Evolutionary conservation across 2,329 filamentous ascomycete genomes (phyloP).

Genomic region (Venturia pyrina): DNA sequence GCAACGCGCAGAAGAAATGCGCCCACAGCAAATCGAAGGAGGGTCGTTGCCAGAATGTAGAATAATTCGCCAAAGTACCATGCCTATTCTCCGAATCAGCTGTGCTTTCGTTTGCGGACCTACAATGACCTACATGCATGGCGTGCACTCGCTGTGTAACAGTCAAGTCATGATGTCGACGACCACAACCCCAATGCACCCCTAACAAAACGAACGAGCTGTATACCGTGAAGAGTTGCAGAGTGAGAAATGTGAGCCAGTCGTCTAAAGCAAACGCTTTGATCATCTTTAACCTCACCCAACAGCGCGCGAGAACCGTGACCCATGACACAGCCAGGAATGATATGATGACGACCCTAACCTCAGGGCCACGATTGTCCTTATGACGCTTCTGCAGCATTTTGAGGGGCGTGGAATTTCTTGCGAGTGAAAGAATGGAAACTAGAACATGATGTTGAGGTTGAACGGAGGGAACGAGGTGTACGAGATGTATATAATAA

Average conservation of each 20-base stretch:
- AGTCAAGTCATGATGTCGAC: slow-evolving; percentile 1
- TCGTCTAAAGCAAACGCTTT: slow-evolving; percentile 12
- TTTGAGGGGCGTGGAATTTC: not conserved
- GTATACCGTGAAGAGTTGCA: slow-evolving; percentile 7
- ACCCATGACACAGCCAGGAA: slow-evolving; percentile 8
- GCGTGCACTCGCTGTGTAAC: not conserved
- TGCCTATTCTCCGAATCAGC: not conserved
- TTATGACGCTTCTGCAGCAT: not conserved
- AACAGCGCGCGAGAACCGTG: slow-evolving; percentile 2
- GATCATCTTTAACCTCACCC: slow-evolving; percentile 10
- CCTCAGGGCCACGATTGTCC: slow-evolving; percentile 5
- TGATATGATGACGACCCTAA: not conserved
- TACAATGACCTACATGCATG: slow-evolving; percentile 7
- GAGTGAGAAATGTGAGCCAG: slow-evolving; percentile 10
- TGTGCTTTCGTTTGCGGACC: not conserved
- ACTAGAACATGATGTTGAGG: not conserved
- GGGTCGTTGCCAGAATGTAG: slow-evolving; percentile 11
- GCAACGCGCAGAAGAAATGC: slow-evolving; percentile 11
- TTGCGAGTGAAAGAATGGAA: not conserved
- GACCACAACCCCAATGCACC: not conserved
- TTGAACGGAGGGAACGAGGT: not conserved
- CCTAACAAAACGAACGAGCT: not conserved
- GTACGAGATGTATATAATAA: not conserved
- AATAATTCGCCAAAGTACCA: slow-evolving; percentile 12
- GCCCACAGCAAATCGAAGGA: slow-evolving; percentile 9